phyloP scores from a whole-genome alignment of 148 eudicot species.

The Gaultheria prostrata region DNA sequence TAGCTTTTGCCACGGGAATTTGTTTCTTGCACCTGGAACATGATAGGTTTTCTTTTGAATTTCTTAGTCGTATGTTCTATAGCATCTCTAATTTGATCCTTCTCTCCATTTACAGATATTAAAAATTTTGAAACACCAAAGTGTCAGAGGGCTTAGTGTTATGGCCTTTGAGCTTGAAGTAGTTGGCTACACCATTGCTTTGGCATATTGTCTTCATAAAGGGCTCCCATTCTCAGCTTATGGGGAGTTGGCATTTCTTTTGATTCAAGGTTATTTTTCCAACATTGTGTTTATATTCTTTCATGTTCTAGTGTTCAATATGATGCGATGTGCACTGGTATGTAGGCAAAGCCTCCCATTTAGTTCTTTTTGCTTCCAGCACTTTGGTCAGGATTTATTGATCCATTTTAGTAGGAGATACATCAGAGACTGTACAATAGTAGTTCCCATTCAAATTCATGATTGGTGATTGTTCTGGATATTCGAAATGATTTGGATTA shows the following conservation, averaged over 20 bases:
- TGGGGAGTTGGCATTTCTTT: conserved; percentile 85
- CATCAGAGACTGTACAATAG: neutral
- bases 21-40: conserved; percentile 7
- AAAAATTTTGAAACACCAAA: conserved; percentile 67
- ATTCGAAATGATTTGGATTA: neutral
- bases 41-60: neutral
- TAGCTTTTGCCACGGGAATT: neutral
- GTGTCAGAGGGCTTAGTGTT: conserved; percentile 82
- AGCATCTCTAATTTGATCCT: conserved; percentile 6
- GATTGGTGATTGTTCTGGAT: neutral
- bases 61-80: neutral
- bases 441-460: neutral
- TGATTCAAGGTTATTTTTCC: conserved; percentile 67
- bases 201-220: conserved; percentile 94
- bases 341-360: neutral
- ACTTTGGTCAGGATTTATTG: neutral
- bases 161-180: conserved; percentile 89
- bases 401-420: neutral
- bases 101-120: conserved; percentile 51
- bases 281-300: neutral
- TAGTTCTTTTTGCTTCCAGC: conserved; percentile 3
- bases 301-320: neutral
- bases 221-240: conserved; percentile 96
- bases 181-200: conserved; percentile 88
- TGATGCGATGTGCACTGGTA: neutral